These are phyloP conservation scores for Chaetomium sp. DNA, from an alignment of 2,329 filamentous ascomycete genomes.

Conservation along the genomic window DNA sequence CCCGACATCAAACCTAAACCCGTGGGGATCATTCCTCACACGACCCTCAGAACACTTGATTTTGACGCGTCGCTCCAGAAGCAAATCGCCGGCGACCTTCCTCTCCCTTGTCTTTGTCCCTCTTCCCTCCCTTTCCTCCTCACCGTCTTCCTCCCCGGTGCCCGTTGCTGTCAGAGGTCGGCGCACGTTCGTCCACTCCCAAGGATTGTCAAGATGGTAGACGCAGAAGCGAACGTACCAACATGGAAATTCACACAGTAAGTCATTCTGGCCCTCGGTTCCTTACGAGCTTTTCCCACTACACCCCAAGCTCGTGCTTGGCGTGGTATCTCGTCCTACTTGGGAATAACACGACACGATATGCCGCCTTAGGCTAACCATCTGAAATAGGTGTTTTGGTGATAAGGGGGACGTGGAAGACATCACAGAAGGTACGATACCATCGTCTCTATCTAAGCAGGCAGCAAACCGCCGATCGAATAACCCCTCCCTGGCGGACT, in stretches of 20 bases:
- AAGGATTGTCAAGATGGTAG: constrained; percentile 70
- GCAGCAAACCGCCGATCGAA: too few relatives aligned
- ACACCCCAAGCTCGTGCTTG: too few relatives aligned
- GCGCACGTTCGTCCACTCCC: constrained; percentile 23
- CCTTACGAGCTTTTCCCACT: too few relatives aligned
- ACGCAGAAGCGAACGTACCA: constrained; percentile 86
- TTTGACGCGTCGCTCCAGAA: constrained; percentile 8
- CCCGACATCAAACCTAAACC: constrained; percentile 8
- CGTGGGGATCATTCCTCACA: constrained; percentile 3
- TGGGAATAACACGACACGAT: neutral
- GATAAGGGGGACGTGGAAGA: constrained; percentile 99
- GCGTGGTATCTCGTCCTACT: constrained; percentile 1
- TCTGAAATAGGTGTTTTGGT: constrained; percentile 75
- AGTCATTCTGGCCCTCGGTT: constrained; percentile 33
- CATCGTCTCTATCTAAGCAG: neutral
- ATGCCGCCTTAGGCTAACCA: constrained; percentile 7
- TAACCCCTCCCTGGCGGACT: too few relatives aligned
- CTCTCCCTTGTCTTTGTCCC: constrained; percentile 2
- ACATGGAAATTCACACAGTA: constrained; percentile 99
- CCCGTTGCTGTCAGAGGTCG: constrained; percentile 24
- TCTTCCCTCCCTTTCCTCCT: too few relatives aligned
- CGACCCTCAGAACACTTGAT: neutral
- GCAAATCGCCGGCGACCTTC: constrained; percentile 6
- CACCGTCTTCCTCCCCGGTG: neutral
- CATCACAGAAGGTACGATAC: constrained; percentile 78